These are phyloP conservation scores for Acanthamoeba sp. DNA, from an alignment of 208 protist genomes.

Conservation along the genomic window DNA sequence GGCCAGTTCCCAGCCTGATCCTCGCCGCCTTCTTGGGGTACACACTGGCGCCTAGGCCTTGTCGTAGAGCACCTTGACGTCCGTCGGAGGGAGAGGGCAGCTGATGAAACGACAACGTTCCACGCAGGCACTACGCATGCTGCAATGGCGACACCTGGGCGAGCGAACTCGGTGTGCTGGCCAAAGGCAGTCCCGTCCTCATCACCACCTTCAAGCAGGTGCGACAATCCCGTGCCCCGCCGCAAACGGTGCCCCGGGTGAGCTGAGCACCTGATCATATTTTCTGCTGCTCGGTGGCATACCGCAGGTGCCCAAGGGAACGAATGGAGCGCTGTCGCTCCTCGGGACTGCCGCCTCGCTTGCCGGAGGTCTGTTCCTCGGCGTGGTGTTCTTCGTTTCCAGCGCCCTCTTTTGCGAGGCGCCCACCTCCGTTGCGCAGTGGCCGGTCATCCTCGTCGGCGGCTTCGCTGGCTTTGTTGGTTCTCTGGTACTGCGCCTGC, in stretches of 20 bases:
- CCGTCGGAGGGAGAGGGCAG: not conserved
- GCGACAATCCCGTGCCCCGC: no score
- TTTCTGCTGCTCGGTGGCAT: no score
- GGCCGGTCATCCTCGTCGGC: slow-evolving; percentile 75
- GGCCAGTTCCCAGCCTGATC: slow-evolving; percentile 62
- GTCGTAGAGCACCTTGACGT: not conserved
- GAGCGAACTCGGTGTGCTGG: slow-evolving; percentile 82
- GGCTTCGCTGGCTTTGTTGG: slow-evolving; percentile 77
- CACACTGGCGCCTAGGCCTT: not conserved
- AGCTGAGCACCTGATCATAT: no score
- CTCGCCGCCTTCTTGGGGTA: slow-evolving; percentile 76
- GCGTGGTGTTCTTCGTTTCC: slow-evolving; percentile 71
- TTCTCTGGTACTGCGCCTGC: slow-evolving; percentile 63
- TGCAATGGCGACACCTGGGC: slow-evolving; percentile 87
- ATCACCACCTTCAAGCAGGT: slow-evolving; percentile 77
- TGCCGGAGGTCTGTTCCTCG: slow-evolving; percentile 80
- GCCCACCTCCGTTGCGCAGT: not conserved
- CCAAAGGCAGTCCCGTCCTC: slow-evolving; percentile 68
- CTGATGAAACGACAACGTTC: not conserved
- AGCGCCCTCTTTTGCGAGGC: not conserved
- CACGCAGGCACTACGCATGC: slow-evolving; percentile 80
- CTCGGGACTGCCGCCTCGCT: slow-evolving; percentile 70
- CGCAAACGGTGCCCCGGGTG: no score
- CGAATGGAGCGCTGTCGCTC: slow-evolving; percentile 78
- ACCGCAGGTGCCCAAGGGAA: slow-evolving; percentile 77